Percentiles rank a stretch among this genome's conserved stretches.
These are phyloP conservation scores for Rhizopus stolonifer DNA, from an alignment of 371 early-diverging fungal genomes.

Conservation along the genomic window DNA sequence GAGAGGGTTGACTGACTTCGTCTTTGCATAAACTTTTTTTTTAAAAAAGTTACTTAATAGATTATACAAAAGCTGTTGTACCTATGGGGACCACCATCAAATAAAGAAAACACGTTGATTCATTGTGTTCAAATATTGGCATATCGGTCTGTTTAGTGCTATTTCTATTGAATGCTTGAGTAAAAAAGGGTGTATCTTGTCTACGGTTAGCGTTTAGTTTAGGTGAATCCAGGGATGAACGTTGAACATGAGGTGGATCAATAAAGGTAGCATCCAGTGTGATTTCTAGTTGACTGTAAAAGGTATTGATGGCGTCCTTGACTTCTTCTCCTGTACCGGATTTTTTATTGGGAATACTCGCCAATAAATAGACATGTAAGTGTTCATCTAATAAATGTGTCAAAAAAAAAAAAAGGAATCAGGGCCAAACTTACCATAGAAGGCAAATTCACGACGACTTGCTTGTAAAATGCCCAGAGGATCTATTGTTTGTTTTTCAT, in stretches of 20 bases:
- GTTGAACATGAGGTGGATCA: constrained; percentile 27
- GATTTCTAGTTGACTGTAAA: constrained; percentile 59
- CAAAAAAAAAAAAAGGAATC: no score
- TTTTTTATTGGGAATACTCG: constrained; percentile 27
- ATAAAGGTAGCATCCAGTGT: constrained; percentile 59
- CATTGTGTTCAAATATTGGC: constrained; percentile 46
- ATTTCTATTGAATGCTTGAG: constrained; percentile 55
- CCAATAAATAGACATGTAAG: constrained; percentile 37
- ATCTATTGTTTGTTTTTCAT: constrained; percentile 25
- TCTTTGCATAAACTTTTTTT: constrained; percentile 44
- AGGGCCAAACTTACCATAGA: constrained; percentile 46
- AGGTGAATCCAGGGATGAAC: constrained; percentile 35
- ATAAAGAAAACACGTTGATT: constrained; percentile 54
- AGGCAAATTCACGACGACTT: constrained; percentile 41
- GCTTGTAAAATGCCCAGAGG: constrained; percentile 22
- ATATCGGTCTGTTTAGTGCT: constrained; percentile 46
- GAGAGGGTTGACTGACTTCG: constrained; percentile 33
- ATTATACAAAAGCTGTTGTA: constrained; percentile 24
- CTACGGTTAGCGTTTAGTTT: constrained; percentile 17
- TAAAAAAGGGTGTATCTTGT: constrained; percentile 51
- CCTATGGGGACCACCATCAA: constrained; percentile 62
- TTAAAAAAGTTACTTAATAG: no score
- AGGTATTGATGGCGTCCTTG: constrained; percentile 27
- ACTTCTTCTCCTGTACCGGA: constrained; percentile 38
- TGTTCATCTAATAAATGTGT: constrained; percentile 34